Evolutionary conservation across 306 rosid genomes (phyloP).

Genomic region (Dryas drummondii): DNA sequence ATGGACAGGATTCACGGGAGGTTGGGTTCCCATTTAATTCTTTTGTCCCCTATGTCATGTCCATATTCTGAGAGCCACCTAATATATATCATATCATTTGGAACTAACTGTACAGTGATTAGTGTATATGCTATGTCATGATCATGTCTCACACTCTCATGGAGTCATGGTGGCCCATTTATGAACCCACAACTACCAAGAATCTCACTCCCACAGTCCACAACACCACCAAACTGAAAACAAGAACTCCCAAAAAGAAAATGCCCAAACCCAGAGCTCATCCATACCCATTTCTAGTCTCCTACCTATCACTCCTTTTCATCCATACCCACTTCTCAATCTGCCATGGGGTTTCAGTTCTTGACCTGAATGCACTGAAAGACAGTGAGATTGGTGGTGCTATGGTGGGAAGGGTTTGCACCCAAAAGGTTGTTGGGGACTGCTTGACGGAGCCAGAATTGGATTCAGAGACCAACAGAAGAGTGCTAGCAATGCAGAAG

Average conservation of each 20-base stretch:
- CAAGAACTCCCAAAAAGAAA: slow-evolving; percentile 25
- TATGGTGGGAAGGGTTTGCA: slow-evolving; percentile 52
- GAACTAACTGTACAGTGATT: background rate
- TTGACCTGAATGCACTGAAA: slow-evolving; percentile 52
- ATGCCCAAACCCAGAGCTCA: slow-evolving; percentile 43
- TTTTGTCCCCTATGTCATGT: background rate
- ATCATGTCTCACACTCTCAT: background rate
- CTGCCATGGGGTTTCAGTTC: slow-evolving; percentile 44
- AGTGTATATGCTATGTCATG: background rate
- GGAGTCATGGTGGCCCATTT: slow-evolving; percentile 19
- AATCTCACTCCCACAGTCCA: slow-evolving; percentile 29
- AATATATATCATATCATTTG: slow-evolving; percentile 2
- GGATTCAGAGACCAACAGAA: slow-evolving; percentile 69
- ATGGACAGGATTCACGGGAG: background rate
- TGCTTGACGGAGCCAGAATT: slow-evolving; percentile 52
- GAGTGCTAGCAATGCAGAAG: slow-evolving; percentile 70
- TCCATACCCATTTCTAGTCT: slow-evolving; percentile 15
- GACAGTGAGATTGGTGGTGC: slow-evolving; percentile 33
- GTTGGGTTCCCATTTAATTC: background rate
- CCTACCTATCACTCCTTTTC: slow-evolving; percentile 40
- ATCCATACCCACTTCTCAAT: slow-evolving; percentile 42
- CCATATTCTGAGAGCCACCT: slow-evolving; percentile 4
- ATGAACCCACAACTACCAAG: slow-evolving; percentile 44
- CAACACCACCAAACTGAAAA: slow-evolving; percentile 5
- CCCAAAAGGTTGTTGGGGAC: slow-evolving; percentile 57